A percentile compares a stretch with the other conserved stretches of the same genome.
Conservation (phyloP, 306 rosid genomes). For the Calophaca sinica region DNA sequence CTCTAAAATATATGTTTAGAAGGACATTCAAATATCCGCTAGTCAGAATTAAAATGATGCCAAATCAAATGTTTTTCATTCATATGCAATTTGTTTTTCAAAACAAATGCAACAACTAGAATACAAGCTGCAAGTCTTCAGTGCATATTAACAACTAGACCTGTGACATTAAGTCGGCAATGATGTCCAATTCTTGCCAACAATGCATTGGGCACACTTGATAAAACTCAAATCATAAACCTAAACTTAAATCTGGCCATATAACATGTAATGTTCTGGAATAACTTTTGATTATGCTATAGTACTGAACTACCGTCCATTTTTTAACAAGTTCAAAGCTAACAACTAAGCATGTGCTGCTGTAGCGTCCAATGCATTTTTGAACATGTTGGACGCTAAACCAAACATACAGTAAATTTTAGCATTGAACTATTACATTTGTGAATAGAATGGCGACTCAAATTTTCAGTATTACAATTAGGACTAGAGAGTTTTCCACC, state of each 20-base stretch:
- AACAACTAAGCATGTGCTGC: background rate
- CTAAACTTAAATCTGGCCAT: background rate
- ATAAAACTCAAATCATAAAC: background rate
- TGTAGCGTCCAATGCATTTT: no score
- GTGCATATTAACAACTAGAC: background rate
- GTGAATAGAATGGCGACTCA: no score
- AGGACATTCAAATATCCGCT: background rate
- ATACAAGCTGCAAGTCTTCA: background rate
- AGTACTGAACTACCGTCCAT: background rate
- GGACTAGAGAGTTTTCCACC: background rate
- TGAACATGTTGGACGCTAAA: no score
- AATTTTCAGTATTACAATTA: background rate
- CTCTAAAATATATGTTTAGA: slow-evolving; percentile 3
- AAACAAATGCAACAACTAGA: background rate
- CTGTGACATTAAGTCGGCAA: background rate
- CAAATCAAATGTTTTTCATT: background rate
- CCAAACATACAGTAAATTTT: no score
- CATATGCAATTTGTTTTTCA: background rate
- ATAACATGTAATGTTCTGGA: background rate
- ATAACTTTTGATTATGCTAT: background rate
- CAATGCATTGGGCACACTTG: background rate
- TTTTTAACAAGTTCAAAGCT: background rate
- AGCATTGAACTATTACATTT: no score
- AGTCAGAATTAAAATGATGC: background rate
- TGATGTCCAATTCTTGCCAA: slow-evolving; percentile 4